A percentile compares a stretch with the other conserved stretches of the same genome.
These are phyloP conservation scores for Leishmania martiniquensis DNA, from an alignment of 208 protist genomes.

Conservation along the genomic window DNA sequence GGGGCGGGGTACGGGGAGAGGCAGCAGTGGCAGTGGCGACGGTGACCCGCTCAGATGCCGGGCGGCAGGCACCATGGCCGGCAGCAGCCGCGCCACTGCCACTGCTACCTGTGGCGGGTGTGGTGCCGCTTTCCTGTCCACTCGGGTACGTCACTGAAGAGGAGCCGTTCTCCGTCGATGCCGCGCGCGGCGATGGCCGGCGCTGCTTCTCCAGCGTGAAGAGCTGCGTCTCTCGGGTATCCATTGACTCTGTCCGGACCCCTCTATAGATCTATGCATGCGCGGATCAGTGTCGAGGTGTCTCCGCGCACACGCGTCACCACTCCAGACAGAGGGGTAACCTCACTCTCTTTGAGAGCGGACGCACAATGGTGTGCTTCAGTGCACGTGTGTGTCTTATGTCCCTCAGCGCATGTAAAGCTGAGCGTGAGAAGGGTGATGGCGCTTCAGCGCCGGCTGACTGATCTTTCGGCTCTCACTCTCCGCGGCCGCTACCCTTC, in stretches of 20 bases:
- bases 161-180: slow-evolving; percentile 15
- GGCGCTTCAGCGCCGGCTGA: not conserved
- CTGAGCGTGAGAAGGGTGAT: not conserved
- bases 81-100: slow-evolving; percentile 1
- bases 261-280: not conserved
- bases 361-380: not conserved
- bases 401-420: not conserved
- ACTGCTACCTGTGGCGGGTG: slow-evolving; percentile 4
- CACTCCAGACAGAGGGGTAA: not conserved
- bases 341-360: not conserved
- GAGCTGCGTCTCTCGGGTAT: not conserved
- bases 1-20: slow-evolving; percentile 2
- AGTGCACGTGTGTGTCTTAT: not conserved
- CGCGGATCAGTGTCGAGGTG: not conserved
- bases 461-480: not conserved
- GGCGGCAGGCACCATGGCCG: not conserved
- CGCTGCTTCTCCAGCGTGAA: slow-evolving; percentile 15
- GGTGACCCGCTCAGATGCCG: not conserved
- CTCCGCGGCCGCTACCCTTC: not conserved
- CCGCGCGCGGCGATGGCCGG: slow-evolving; percentile 10
- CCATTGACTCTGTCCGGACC: not conserved
- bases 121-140: not conserved
- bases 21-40: not conserved
- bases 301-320: not conserved
- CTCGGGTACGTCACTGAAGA: slow-evolving; percentile 15